phyloP scores from a whole-genome alignment of 176 grass and related monocot species.

The Triticum turgidum region DNA sequence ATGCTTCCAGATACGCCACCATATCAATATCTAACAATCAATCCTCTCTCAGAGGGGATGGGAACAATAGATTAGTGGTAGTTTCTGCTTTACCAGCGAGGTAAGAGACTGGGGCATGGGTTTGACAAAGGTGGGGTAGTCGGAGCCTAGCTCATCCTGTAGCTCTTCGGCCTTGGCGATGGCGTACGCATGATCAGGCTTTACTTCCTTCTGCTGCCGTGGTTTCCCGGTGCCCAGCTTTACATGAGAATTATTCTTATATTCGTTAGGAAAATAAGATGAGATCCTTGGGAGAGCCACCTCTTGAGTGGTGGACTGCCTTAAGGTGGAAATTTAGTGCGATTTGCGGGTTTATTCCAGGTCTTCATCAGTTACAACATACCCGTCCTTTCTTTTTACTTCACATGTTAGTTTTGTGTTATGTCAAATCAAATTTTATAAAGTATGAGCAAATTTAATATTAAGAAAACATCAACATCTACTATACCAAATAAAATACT shows the following conservation, averaged over 20 bases:
- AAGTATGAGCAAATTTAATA: not conserved
- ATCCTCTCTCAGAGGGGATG: not conserved
- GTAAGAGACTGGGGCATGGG: constrained; percentile 76
- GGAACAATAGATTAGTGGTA: not conserved
- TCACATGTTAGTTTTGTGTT: not conserved
- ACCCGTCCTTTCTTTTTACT: too few relatives aligned
- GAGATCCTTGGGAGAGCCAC: not conserved
- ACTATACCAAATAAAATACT: not conserved
- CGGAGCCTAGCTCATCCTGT: constrained; percentile 41
- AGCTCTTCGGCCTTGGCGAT: constrained; percentile 57
- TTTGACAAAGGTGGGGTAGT: constrained; percentile 58
- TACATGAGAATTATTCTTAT: not conserved
- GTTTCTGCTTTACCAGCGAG: constrained; percentile 60
- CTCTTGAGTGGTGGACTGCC: not conserved
- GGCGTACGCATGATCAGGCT: constrained; percentile 51
- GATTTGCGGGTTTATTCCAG: not conserved
- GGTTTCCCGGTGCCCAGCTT: not conserved
- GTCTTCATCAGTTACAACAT: not conserved
- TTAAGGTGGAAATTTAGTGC: not conserved
- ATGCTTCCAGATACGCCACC: constrained; percentile 38
- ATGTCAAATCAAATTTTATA: not conserved
- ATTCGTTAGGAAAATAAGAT: not conserved
- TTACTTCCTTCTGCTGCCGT: constrained; percentile 32
- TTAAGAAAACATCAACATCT: not conserved
- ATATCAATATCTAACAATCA: constrained; percentile 16